These are phyloP conservation scores for Populus trichocarpa DNA, from an alignment of 441 rosid genomes.

Conservation along the genomic window DNA sequence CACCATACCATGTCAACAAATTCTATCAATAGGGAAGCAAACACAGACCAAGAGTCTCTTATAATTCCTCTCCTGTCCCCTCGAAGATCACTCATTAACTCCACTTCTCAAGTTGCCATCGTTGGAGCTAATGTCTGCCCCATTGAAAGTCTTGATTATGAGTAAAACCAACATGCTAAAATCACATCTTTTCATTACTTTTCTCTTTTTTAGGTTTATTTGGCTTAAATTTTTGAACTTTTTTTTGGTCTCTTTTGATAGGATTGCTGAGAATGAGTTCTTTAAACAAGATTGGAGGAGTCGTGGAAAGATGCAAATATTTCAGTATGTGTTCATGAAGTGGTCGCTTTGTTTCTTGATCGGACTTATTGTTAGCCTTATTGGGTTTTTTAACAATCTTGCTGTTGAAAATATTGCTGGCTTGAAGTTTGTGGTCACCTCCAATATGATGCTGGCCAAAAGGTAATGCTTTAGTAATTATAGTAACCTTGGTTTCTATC, in stretches of 20 bases:
- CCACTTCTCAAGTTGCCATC: constrained; percentile 80
- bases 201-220: not conserved
- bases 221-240: not conserved
- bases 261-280: constrained; percentile 81
- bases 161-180: constrained; percentile 31
- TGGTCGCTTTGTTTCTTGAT: constrained; percentile 69
- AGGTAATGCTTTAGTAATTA: constrained; percentile 38
- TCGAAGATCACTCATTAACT: constrained; percentile 39
- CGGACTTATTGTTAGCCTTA: constrained; percentile 58
- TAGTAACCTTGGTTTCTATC: not conserved
- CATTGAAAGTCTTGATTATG: constrained; percentile 89
- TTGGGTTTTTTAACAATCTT: constrained; percentile 76
- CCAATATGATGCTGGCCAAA: constrained; percentile 64
- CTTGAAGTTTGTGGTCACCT: constrained; percentile 68
- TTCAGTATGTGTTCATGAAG: constrained; percentile 72
- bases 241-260: constrained; percentile 9
- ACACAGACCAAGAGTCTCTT: constrained; percentile 37
- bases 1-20: constrained; percentile 10
- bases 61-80: constrained; percentile 43
- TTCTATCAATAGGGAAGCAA: constrained; percentile 6
- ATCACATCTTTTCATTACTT: not conserved
- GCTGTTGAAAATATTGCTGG: constrained; percentile 87
- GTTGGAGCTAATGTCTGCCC: constrained; percentile 74
- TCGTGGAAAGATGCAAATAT: constrained; percentile 45
- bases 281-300: constrained; percentile 90